Evolutionary conservation across 192 early-diverging fungal species (phyloP).

Genomic region (Linderina pennispora): DNA sequence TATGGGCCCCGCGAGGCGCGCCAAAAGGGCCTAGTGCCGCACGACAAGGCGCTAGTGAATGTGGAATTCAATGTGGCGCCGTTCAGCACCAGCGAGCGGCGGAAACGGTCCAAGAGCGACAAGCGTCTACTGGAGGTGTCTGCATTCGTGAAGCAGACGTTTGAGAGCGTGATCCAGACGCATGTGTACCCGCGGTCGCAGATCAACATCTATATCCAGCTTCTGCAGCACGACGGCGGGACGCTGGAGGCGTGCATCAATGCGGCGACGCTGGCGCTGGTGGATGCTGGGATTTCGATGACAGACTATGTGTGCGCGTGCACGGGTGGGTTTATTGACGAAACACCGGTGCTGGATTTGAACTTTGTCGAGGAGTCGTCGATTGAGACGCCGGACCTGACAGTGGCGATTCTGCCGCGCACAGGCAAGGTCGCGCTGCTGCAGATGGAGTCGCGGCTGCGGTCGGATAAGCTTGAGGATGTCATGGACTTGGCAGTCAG

Average conservation of each 20-base stretch:
- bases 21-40: slow-evolving; percentile 46
- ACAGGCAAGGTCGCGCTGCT: slow-evolving; percentile 77
- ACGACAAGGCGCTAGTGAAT: slow-evolving; percentile 73
- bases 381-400: slow-evolving; percentile 77
- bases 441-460: slow-evolving; percentile 85
- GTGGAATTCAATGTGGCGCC: slow-evolving; percentile 90
- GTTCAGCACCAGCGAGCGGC: slow-evolving; percentile 85
- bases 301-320: slow-evolving; percentile 81
- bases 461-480: slow-evolving; percentile 58
- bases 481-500: slow-evolving; percentile 41
- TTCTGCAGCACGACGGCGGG: slow-evolving; percentile 93
- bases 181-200: slow-evolving; percentile 78
- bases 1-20: slow-evolving; percentile 87
- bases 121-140: slow-evolving; percentile 87
- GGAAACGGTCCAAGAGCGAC: slow-evolving; percentile 78
- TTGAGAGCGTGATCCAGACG: slow-evolving; percentile 80
- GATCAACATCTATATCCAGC: slow-evolving; percentile 88
- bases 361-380: slow-evolving; percentile 85
- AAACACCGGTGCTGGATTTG: slow-evolving; percentile 66
- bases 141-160: slow-evolving; percentile 79
- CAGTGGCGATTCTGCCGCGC: slow-evolving; percentile 77
- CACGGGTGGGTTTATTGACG: slow-evolving; percentile 78
- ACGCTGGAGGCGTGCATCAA: slow-evolving; percentile 72
- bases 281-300: slow-evolving; percentile 80
- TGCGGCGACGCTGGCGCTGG: slow-evolving; percentile 74